Evolutionary conservation across 176 grass and related monocot species (phyloP), one percentile per base, ranked within the genome.

Genomic region (sorghum (Sorghum bicolor)): DNA sequence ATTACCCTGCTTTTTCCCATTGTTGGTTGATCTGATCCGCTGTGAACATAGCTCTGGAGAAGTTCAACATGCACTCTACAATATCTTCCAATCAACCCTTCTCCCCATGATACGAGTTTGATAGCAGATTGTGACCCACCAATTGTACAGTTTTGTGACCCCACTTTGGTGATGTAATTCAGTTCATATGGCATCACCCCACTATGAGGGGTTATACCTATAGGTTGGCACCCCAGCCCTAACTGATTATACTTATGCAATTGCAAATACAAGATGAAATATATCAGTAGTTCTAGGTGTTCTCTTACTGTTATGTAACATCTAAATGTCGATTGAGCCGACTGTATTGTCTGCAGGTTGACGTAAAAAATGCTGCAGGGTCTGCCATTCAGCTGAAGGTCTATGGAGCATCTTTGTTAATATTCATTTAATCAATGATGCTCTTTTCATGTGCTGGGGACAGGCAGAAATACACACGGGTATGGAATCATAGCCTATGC

Each of bases 31-130:
- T 88, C 93, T 99, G 79, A 85, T 96, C 80, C 87, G 87, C 41
- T 99, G 96, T 26, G 96, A 99, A 81, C 93, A 99, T 83, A 80
- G 86, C 62, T 99, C 96, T 24, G 91, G 82, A 53, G 96, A 95
- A 89, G 91, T 99, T 73, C 96, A 92, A 71, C 79, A 67, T 3
- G 70, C 82, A 1, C 80, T 99, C 53, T 88, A 83, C 69, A 90
- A 84, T 64, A 94, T 99, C 86, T 99, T 96, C 84, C 84, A 78
- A 75, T 92, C 86, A 85, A 84, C 63, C 22, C 90, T 99, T 82
- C 87, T 93, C 36, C 89, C 96, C 20, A 70, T 94, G 82, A 57
- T 92, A 73, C 13, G 30, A 61, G 73, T 78, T 31, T 71, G 70
- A 69, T 70, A 45, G 68, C 67, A 81, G 37, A 74, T 53, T 50